A percentile compares a stretch with the other conserved stretches of the same genome.
Conservation (phyloP, 2,329 filamentous ascomycete genomes). For the Beauveria sp. region DNA sequence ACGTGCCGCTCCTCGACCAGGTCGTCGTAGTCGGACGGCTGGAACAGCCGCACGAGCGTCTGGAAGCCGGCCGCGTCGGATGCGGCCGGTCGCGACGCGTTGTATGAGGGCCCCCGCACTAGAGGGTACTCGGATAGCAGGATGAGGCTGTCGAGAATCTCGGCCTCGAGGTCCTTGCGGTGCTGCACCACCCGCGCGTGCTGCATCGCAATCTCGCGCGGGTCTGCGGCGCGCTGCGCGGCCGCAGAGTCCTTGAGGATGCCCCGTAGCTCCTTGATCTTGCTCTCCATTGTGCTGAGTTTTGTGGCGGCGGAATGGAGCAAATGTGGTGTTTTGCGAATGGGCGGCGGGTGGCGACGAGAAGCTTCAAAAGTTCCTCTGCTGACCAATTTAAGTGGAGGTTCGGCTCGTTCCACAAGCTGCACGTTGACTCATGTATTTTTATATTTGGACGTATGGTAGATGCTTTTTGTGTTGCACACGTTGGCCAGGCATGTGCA, state of each 20-base stretch:
- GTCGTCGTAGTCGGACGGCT: constrained; percentile 82
- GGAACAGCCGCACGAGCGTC: constrained; percentile 61
- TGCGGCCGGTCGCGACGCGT: constrained; percentile 41
- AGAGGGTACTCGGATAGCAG: constrained; percentile 56
- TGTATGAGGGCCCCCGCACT: constrained; percentile 22
- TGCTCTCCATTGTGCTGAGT: neutral
- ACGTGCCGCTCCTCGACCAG: constrained; percentile 85
- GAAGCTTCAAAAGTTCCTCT: neutral
- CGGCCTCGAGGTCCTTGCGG: constrained; percentile 67
- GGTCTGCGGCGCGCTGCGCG: constrained; percentile 27
- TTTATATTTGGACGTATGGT: neutral
- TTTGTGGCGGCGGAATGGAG: neutral
- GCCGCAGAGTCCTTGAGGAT: constrained; percentile 49
- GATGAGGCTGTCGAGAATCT: constrained; percentile 67
- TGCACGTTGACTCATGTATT: neutral
- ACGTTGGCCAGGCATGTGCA: neutral
- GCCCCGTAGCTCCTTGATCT: constrained; percentile 37
- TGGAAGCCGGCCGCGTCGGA: constrained; percentile 61
- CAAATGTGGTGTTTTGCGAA: neutral
- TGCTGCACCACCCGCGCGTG: constrained; percentile 78
- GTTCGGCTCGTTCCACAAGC: neutral
- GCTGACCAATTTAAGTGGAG: constrained; percentile 10
- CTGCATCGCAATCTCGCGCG: constrained; percentile 61
- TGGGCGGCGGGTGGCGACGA: neutral
- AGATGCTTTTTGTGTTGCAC: neutral